Percentiles rank a stretch among this genome's conserved stretches.
phyloP scores from a whole-genome alignment of 2,329 filamentous ascomycete species.

The Alternaria sp. region DNA sequence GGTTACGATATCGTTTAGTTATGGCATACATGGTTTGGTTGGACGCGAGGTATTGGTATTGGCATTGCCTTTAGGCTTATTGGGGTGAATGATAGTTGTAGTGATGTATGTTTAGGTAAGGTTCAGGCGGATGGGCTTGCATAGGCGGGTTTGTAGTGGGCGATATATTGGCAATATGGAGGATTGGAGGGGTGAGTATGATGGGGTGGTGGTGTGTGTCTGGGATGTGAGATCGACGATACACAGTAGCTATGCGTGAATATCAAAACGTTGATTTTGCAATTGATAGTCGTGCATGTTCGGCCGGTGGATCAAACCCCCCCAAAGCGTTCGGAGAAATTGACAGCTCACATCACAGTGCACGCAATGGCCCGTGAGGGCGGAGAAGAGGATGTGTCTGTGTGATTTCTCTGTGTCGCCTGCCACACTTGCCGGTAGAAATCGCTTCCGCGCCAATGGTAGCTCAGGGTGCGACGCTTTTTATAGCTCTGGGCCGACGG shows the following conservation, averaged over 20 bases:
- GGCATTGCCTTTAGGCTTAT: neutral
- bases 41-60: neutral
- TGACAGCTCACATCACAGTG: neutral
- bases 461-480: constrained; percentile 28
- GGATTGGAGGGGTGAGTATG: neutral
- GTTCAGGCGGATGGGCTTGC: neutral
- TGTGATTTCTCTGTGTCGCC: constrained; percentile 31
- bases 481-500: constrained; percentile 26
- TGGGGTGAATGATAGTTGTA: neutral
- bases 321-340: constrained; percentile 3
- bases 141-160: neutral
- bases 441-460: constrained; percentile 23
- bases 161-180: constrained; percentile 14
- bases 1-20: neutral
- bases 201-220: neutral
- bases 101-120: neutral
- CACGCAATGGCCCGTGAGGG: constrained; percentile 21
- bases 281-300: neutral
- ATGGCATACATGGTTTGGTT: no score
- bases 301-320: neutral
- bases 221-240: neutral
- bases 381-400: constrained; percentile 19
- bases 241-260: neutral
- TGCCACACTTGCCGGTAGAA: constrained; percentile 18
- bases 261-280: neutral